Base-by-base conservation (phyloP, 1,284 basidiomycete genomes). In the Trichosporon sp. region DNA sequence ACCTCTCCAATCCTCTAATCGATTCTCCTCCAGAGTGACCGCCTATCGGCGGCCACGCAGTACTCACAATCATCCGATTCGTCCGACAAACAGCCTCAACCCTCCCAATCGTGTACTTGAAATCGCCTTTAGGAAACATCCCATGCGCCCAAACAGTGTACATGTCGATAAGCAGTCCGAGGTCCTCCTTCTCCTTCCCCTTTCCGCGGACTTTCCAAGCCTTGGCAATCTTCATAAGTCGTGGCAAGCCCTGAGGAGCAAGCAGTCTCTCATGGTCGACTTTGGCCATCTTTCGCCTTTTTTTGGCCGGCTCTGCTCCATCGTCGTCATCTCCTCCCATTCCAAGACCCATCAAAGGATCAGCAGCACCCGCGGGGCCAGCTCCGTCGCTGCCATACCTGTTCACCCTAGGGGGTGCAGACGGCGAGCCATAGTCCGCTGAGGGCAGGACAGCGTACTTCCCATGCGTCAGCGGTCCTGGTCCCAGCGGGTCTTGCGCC, bases 81-180 rank as follows among this genome's bases (percentile, higher is more conserved):
- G 89, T 87, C 69, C 90, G 89, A 74, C 91, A 95, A 2, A 95
- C 78, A 70, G 88, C 90, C 81, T 96, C 94, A 5, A 95, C 85
- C 3, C 88, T 84, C 33, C 85, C 81, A 7, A 94, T 85, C 0
- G 91, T 95, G 75, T 95, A 91, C 56, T 83, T 83, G 77, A 96
- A 95, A 59, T 88, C 87, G 8, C 86, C 88, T 74, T 89, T 91
- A 2, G 94, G 93, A 74, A 89, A 94, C 84, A 97, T 85, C 69
- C 85, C 85, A 78, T 96, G 94, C 2, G 91, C 85, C 94, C 94
- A 97, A 72, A 93, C 89, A 71, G 92, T 91, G 74, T 96, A 96
- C 60, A 89, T 81, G 68, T 88, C 86, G 61, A 96, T 82, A 16
- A 96, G 79, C 33, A 88, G 83, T 67, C 86, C 86, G 36, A 97